Conservation (phyloP, 2,329 filamentous ascomycete species). For the Cordyceps pruinosa region DNA sequence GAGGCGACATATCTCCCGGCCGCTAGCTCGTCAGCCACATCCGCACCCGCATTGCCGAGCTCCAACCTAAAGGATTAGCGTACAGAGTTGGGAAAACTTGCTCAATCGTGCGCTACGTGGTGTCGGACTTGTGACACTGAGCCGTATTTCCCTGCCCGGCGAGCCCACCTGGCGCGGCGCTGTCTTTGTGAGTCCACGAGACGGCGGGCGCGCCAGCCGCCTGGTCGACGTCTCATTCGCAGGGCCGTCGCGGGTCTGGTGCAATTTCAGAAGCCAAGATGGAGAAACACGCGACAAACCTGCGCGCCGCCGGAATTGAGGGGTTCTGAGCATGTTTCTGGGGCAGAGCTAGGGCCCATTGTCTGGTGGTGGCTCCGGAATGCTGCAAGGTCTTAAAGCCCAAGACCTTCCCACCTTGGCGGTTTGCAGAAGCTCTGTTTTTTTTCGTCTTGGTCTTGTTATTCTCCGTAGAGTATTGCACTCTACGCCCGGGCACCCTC, state of each 20-base stretch:
- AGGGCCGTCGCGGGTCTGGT: too few species aligned
- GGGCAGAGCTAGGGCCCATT: not conserved
- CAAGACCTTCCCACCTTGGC: not conserved
- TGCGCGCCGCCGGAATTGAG: not conserved
- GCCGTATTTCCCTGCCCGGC: not conserved
- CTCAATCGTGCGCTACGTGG: constrained; percentile 10
- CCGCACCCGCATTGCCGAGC: not conserved
- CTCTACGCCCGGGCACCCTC: too few species aligned
- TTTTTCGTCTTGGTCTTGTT: not conserved
- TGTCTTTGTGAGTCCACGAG: too few species aligned
- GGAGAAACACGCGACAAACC: not conserved
- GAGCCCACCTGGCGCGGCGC: too few species aligned
- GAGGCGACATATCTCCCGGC: not conserved
- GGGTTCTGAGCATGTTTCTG: constrained; percentile 4
- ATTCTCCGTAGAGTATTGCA: not conserved
- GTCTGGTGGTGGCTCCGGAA: not conserved
- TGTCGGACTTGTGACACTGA: not conserved
- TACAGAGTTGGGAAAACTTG: not conserved
- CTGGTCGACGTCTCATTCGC: too few species aligned
- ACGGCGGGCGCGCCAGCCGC: too few species aligned
- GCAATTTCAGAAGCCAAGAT: too few species aligned
- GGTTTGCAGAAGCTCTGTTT: not conserved
- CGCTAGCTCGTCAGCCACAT: not conserved
- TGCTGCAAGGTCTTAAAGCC: not conserved
- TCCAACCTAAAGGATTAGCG: not conserved